Conservation (phyloP, 176 grass and related monocot genomes). For the Chrysopogon serrulatus region DNA sequence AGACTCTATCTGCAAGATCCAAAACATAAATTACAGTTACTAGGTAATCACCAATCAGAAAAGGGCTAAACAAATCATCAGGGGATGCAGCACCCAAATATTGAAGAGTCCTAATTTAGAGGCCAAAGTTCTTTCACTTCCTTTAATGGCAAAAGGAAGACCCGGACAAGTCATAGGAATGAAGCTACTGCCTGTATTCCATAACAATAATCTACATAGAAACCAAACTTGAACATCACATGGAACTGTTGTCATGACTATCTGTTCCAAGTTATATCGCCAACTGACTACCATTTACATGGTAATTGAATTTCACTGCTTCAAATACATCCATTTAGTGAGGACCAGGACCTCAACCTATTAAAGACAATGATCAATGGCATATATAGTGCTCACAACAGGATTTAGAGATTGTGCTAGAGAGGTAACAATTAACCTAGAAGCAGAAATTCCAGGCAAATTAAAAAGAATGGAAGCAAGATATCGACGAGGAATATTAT, state of each 20-base stretch:
- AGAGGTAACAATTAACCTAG: not conserved
- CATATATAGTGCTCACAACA: not conserved
- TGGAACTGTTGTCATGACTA: not conserved
- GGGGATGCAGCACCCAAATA: not conserved
- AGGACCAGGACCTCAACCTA: not conserved
- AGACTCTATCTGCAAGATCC: slow-evolving; percentile 77
- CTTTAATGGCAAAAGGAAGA: not conserved
- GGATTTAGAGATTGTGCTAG: not conserved
- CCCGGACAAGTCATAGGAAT: not conserved
- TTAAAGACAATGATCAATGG: not conserved
- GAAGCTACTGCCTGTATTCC: not conserved
- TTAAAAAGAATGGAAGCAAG: not conserved
- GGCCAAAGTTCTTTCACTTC: too few relatives aligned
- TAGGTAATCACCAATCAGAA: not conserved
- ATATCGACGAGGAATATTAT: not conserved
- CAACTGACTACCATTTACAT: not conserved
- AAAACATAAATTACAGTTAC: not conserved
- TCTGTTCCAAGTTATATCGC: not conserved
- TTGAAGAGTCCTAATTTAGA: not conserved
- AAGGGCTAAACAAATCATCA: not conserved
- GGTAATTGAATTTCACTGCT: not conserved
- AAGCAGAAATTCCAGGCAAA: not conserved
- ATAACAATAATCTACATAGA: not conserved
- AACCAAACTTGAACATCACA: not conserved
- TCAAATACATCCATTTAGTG: not conserved